Conservation (phyloP, 2,329 filamentous ascomycete species). For the Penicillium sp. region DNA sequence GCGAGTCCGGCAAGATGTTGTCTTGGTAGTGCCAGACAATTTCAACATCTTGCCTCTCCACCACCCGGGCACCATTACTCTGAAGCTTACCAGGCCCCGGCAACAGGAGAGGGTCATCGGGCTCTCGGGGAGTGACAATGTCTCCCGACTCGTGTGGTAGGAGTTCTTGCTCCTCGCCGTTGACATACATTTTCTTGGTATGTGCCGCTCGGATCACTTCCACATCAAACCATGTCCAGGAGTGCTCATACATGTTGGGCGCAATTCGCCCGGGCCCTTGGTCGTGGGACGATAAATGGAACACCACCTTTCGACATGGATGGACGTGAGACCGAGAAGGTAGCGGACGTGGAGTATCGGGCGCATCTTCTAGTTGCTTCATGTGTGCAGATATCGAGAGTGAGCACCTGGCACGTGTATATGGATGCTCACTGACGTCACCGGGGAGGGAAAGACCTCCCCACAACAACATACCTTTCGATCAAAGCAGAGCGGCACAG, state of each 20-base stretch:
- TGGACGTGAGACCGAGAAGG: constrained; percentile 29
- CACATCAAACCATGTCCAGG: constrained; percentile 37
- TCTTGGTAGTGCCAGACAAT: constrained; percentile 36
- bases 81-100: constrained; percentile 28
- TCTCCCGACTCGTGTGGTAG: constrained; percentile 12
- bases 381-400: background rate
- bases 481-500: constrained; percentile 33
- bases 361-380: constrained; percentile 13
- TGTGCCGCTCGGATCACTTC: constrained; percentile 27
- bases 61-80: constrained; percentile 22
- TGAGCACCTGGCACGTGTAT: constrained; percentile 1
- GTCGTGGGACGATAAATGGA: constrained; percentile 32
- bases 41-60: constrained; percentile 17
- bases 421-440: constrained; percentile 3
- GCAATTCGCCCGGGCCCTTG: constrained; percentile 24
- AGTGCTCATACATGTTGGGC: constrained; percentile 24
- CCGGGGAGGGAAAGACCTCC: background rate
- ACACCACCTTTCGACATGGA: constrained; percentile 37
- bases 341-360: constrained; percentile 18
- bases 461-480: constrained; percentile 18
- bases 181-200: constrained; percentile 13
- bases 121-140: constrained; percentile 12
- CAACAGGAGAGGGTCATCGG: constrained; percentile 24
- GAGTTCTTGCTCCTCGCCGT: constrained; percentile 12
- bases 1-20: constrained; percentile 24